Percentiles rank a stretch among this genome's conserved stretches.
These are phyloP conservation scores for Aspergillus heteromorphus DNA, from an alignment of 495 filamentous ascomycete genomes.

Conservation along the genomic window DNA sequence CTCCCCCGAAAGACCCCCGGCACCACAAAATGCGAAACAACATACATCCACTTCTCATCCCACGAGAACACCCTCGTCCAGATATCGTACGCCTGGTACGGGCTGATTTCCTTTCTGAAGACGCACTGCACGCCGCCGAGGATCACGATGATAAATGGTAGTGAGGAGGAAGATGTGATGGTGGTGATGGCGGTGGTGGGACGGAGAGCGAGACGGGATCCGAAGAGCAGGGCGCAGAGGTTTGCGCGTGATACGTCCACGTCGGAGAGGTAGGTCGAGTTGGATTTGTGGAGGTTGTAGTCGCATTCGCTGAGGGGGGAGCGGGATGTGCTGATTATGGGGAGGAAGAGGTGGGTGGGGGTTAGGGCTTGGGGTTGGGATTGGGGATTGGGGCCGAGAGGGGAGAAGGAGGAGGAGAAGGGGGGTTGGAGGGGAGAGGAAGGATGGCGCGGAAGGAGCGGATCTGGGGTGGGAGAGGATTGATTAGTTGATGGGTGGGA, in stretches of 20 bases:
- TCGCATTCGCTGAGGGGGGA: slow-evolving; percentile 34
- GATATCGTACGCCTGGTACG: slow-evolving; percentile 65
- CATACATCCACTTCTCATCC: slow-evolving; percentile 68
- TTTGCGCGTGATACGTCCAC: slow-evolving; percentile 69
- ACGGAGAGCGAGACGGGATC: slow-evolving; percentile 22
- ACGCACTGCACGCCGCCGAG: slow-evolving; percentile 63
- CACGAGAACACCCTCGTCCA: slow-evolving; percentile 65
- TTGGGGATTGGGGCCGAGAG: no score
- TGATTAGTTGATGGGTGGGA: background rate
- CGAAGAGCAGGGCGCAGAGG: slow-evolving; percentile 52
- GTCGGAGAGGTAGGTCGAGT: slow-evolving; percentile 78
- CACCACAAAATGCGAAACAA: slow-evolving; percentile 58
- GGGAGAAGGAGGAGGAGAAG: background rate
- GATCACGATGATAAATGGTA: no score
- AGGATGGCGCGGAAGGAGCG: background rate
- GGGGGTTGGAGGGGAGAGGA: background rate
- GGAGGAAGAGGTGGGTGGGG: background rate
- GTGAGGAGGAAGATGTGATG: no score
- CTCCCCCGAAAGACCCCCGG: slow-evolving; percentile 8
- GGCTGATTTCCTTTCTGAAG: slow-evolving; percentile 65
- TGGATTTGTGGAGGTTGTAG: slow-evolving; percentile 60
- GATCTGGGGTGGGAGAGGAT: background rate
- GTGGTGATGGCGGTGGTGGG: slow-evolving; percentile 22
- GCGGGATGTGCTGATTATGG: background rate
- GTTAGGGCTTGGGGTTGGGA: background rate